phyloP scores from a whole-genome alignment of 2,329 filamentous ascomycete genomes.

The Sarocladium strictum region DNA sequence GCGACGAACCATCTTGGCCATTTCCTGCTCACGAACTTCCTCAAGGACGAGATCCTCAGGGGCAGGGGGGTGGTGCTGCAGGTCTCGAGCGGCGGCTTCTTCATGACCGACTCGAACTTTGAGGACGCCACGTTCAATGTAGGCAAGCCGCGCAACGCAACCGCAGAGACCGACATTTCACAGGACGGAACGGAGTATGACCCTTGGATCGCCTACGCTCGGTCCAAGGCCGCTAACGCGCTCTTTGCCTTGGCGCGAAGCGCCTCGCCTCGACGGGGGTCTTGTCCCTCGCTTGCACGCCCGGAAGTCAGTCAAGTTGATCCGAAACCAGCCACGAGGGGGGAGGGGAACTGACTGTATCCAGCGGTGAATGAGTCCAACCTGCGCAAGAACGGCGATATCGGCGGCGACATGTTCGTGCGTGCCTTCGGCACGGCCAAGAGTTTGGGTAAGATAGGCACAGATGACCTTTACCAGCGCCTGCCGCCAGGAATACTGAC shows the following conservation, averaged over 20 bases:
- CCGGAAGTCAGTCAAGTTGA: background rate
- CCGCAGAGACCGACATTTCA: no score
- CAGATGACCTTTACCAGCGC: no score
- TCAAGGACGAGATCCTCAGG: constrained; percentile 23
- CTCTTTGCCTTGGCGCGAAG: constrained; percentile 15
- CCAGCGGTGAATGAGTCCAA: background rate
- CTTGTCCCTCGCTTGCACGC: background rate
- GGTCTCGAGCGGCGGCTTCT: constrained; percentile 29
- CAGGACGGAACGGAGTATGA: constrained; percentile 11
- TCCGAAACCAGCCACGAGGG: background rate
- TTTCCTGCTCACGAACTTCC: constrained; percentile 27
- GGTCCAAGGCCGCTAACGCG: constrained; percentile 16
- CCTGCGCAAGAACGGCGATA: background rate
- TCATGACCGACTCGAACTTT: constrained; percentile 34
- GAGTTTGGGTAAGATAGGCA: background rate
- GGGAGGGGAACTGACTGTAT: no score
- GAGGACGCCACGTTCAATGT: constrained; percentile 17
- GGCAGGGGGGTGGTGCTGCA: constrained; percentile 17
- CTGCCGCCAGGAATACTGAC: background rate
- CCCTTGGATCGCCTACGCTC: constrained; percentile 13
- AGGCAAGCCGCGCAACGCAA: no score
- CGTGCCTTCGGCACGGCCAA: background rate
- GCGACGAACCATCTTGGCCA: constrained; percentile 27
- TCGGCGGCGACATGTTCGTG: background rate
- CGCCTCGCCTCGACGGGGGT: background rate